Conservation (phyloP, 2,329 filamentous ascomycete genomes). For the Verruconis gallopava region DNA sequence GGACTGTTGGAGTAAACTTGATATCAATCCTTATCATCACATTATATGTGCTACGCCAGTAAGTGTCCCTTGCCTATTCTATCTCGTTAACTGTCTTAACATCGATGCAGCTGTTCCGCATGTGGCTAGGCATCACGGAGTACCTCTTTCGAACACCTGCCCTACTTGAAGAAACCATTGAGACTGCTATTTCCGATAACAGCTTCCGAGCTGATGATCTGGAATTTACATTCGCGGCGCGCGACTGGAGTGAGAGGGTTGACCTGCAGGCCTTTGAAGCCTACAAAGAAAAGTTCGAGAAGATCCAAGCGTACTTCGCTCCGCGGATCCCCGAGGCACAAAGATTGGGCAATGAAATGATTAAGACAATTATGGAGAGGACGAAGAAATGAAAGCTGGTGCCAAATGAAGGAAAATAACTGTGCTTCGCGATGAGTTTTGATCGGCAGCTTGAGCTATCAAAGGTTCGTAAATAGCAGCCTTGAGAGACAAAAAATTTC, state of each 20-base stretch:
- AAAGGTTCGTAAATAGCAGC: too few species aligned
- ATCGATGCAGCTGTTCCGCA: conserved; percentile 57
- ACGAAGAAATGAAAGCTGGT: conserved; percentile 25
- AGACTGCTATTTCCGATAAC: conserved; percentile 76
- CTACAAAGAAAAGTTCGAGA: conserved; percentile 82
- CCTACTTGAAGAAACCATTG: conserved; percentile 71
- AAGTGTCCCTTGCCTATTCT: conserved; percentile 19
- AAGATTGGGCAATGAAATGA: conserved; percentile 88
- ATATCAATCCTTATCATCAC: conserved; percentile 94
- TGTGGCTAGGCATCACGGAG: conserved; percentile 95
- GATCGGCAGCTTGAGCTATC: too few species aligned
- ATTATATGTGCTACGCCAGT: conserved; percentile 97
- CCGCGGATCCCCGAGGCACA: conserved; percentile 80
- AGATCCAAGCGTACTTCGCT: conserved; percentile 83
- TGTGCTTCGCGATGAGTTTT: too few species aligned
- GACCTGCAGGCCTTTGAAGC: conserved; percentile 83
- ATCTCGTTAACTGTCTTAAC: not conserved
- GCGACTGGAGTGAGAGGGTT: conserved; percentile 94
- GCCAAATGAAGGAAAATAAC: not conserved
- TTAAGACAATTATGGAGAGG: conserved; percentile 84
- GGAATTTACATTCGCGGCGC: conserved; percentile 93
- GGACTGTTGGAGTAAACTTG: conserved; percentile 91
- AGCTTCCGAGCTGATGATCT: conserved; percentile 91
- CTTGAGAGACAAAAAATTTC: too few species aligned
- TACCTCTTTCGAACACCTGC: conserved; percentile 77